These are phyloP conservation scores for Chlorencoelia australis DNA, from an alignment of 2,329 filamentous ascomycete species.

Conservation along the genomic window DNA sequence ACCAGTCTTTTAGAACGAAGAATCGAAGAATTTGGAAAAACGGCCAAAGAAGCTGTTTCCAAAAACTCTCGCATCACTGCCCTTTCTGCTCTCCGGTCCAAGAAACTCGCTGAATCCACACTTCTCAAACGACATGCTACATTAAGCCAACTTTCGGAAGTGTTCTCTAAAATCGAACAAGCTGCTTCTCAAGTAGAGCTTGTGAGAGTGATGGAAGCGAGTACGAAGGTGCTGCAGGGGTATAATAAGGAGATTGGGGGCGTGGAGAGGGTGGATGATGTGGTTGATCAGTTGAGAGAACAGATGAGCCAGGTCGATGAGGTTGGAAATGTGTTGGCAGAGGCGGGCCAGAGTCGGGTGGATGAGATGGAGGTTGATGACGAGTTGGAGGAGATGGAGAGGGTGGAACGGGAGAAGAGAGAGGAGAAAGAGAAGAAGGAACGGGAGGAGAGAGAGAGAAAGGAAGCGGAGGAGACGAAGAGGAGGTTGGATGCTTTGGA, in stretches of 20 bases:
- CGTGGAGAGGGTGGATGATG: slow-evolving; percentile 61
- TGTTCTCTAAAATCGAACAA: slow-evolving; percentile 74
- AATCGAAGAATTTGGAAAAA: slow-evolving; percentile 51
- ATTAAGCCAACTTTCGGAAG: slow-evolving; percentile 71
- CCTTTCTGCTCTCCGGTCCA: slow-evolving; percentile 67
- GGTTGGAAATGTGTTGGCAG: slow-evolving; percentile 65
- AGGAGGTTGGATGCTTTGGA: slow-evolving; percentile 21
- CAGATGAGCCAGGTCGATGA: slow-evolving; percentile 79
- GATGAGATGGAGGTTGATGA: slow-evolving; percentile 83
- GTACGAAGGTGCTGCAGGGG: slow-evolving; percentile 58
- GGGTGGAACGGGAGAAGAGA: slow-evolving; percentile 35
- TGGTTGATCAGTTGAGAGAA: slow-evolving; percentile 65
- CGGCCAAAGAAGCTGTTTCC: slow-evolving; percentile 60
- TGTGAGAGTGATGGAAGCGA: slow-evolving; percentile 72
- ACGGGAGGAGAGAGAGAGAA: slow-evolving; percentile 21
- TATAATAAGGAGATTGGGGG: slow-evolving; percentile 74
- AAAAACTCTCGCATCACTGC: slow-evolving; percentile 67
- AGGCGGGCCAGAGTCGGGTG: slow-evolving; percentile 42
- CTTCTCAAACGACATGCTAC: slow-evolving; percentile 63
- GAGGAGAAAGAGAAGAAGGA: slow-evolving; percentile 27
- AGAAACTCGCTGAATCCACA: slow-evolving; percentile 69
- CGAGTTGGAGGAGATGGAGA: slow-evolving; percentile 67
- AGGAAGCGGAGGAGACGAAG: slow-evolving; percentile 24
- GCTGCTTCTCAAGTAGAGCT: slow-evolving; percentile 78
- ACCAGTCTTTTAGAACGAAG: slow-evolving; percentile 57